Evolutionary conservation across 768 basidiomycete genomes (phyloP).

Genomic region (Phylloporus scabripes): DNA sequence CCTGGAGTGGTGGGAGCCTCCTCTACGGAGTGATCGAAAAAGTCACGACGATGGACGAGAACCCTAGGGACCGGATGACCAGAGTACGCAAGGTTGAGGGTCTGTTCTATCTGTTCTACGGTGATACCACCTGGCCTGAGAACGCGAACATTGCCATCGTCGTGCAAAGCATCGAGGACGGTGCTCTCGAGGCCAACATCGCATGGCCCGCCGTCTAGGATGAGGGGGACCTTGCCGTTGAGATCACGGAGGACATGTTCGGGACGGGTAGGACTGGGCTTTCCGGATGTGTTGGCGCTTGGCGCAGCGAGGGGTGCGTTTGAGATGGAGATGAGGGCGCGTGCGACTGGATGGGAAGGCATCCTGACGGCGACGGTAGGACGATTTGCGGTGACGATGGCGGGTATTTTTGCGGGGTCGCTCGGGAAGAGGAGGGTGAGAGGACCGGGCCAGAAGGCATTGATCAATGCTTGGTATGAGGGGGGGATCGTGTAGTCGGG

Average conservation of each 20-base stretch:
- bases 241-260: constrained; percentile 82
- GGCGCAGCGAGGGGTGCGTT: constrained; percentile 86
- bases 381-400: constrained; percentile 75
- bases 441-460: constrained; percentile 92
- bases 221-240: constrained; percentile 62
- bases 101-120: constrained; percentile 75
- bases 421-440: constrained; percentile 88
- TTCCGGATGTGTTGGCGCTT: constrained; percentile 90
- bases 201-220: constrained; percentile 91
- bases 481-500: constrained; percentile 51
- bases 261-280: constrained; percentile 89
- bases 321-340: constrained; percentile 75
- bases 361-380: constrained; percentile 86
- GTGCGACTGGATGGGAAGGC: constrained; percentile 90
- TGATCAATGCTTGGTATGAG: constrained; percentile 70
- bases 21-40: constrained; percentile 61
- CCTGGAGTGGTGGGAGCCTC: constrained; percentile 89
- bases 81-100: constrained; percentile 41
- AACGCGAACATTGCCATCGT: constrained; percentile 71
- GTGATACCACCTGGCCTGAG: constrained; percentile 90
- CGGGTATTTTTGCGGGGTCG: constrained; percentile 53
- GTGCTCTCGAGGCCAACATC: constrained; percentile 93
- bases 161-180: constrained; percentile 81
- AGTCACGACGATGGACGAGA: constrained; percentile 78
- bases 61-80: constrained; percentile 46